phyloP scores from a whole-genome alignment of 1,284 basidiomycete genomes.

The Boletus putidus region DNA sequence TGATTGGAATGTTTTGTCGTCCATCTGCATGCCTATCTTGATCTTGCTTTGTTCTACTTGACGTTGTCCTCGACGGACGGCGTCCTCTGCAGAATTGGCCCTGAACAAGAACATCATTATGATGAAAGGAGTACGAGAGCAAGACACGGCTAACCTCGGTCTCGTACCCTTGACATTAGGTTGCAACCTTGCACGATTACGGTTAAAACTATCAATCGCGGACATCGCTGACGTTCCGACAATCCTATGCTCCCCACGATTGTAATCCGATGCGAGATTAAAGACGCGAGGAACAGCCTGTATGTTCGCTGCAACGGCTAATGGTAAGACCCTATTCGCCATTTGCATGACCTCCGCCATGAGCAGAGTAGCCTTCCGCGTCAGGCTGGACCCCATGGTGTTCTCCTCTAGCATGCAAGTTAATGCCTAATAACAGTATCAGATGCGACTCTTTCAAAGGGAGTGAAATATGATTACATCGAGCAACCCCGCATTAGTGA shows the following conservation, averaged over 20 bases:
- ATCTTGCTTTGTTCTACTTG: slow-evolving; percentile 90
- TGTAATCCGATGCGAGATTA: slow-evolving; percentile 77
- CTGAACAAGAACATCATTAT: slow-evolving; percentile 40
- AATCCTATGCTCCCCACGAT: slow-evolving; percentile 70
- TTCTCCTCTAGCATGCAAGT: slow-evolving; percentile 81
- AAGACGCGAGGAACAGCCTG: slow-evolving; percentile 90
- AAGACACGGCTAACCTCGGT: slow-evolving; percentile 49
- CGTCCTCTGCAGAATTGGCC: slow-evolving; percentile 85
- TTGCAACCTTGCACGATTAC: slow-evolving; percentile 72
- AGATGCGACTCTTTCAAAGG: slow-evolving; percentile 6
- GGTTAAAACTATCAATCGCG: slow-evolving; percentile 89
- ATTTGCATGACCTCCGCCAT: slow-evolving; percentile 90
- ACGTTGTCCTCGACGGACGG: slow-evolving; percentile 82
- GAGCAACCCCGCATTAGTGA: slow-evolving; percentile 84
- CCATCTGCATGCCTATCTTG: slow-evolving; percentile 89
- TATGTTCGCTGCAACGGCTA: slow-evolving; percentile 77
- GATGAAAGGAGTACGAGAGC: not conserved
- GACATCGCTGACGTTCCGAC: slow-evolving; percentile 84
- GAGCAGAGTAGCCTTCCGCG: slow-evolving; percentile 88
- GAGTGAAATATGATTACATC: slow-evolving; percentile 57
- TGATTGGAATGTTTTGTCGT: slow-evolving; percentile 86
- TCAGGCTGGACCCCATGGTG: slow-evolving; percentile 64
- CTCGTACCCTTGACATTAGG: slow-evolving; percentile 56
- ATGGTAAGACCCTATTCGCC: slow-evolving; percentile 86
- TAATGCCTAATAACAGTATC: slow-evolving; percentile 60